Evolutionary conservation across 140 eudicot species (phyloP).

Genomic region (Anethum foeniculum): DNA sequence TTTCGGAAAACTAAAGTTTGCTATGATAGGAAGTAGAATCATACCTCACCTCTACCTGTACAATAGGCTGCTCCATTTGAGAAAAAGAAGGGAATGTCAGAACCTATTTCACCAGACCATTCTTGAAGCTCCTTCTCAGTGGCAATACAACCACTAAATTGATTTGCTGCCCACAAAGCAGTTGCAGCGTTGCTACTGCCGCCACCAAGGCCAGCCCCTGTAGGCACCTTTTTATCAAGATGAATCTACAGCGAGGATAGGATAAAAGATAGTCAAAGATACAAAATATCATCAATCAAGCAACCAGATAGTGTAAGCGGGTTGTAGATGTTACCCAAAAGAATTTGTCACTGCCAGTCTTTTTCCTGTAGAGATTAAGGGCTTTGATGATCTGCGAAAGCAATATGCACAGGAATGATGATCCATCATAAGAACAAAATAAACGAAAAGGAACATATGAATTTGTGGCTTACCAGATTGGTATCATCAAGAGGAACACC

Average conservation of each 20-base stretch:
- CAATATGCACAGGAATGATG: conserved; percentile 4
- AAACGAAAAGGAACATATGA: neutral
- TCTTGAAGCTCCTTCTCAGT: conserved; percentile 87
- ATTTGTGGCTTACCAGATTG: conserved; percentile 59
- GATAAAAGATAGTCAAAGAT: neutral
- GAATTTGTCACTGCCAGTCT: conserved; percentile 76
- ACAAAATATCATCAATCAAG: neutral
- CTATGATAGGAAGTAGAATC: conserved; percentile 11
- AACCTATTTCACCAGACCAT: conserved; percentile 98
- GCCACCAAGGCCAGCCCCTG: conserved; percentile 99
- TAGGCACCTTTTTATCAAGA: conserved; percentile 94
- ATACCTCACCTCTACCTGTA: conserved; percentile 99
- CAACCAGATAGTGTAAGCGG: conserved; percentile 3
- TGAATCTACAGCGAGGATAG: conserved; percentile 47
- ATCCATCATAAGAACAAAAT: conserved; percentile 2
- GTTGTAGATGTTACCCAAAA: conserved; percentile 60
- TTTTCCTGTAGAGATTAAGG: conserved; percentile 74
- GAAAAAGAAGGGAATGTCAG: conserved; percentile 90
- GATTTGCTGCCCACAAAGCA: conserved; percentile 98
- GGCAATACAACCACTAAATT: conserved; percentile 76
- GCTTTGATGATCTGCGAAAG: conserved; percentile 86
- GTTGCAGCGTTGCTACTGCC: conserved; percentile 99
- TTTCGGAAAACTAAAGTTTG: neutral
- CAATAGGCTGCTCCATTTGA: conserved; percentile 96
- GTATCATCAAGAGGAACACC: conserved; percentile 95